Conservation (phyloP, 495 filamentous ascomycete genomes). For the Penicillium macrosclerotiorum region DNA sequence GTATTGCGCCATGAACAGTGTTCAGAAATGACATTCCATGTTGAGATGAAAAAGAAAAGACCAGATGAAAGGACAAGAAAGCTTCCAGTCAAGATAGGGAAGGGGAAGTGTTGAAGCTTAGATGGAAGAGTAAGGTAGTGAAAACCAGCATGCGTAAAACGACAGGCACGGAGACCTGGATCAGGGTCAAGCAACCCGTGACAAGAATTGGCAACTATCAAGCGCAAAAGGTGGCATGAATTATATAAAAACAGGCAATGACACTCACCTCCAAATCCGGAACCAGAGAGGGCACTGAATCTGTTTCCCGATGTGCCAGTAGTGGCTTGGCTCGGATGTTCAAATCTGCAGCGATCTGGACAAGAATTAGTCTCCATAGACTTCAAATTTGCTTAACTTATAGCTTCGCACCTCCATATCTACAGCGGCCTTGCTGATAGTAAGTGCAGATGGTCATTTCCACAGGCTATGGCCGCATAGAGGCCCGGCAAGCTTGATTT, state of each 20-base stretch:
- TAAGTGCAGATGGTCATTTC: slow-evolving; percentile 66
- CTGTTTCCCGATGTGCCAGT: slow-evolving; percentile 36
- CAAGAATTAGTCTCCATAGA: slow-evolving; percentile 9
- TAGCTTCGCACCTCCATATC: slow-evolving; percentile 57
- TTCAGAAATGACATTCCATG: too few relatives aligned
- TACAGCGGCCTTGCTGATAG: slow-evolving; percentile 72
- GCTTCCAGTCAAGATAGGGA: too few relatives aligned
- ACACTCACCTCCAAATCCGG: slow-evolving; percentile 39
- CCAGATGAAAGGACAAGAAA: too few relatives aligned
- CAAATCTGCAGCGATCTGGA: slow-evolving; percentile 52
- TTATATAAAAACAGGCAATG: not conserved
- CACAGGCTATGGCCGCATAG: slow-evolving; percentile 3
- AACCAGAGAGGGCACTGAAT: slow-evolving; percentile 40
- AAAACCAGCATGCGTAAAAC: too few relatives aligned
- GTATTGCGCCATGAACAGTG: too few relatives aligned
- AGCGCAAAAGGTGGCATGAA: too few relatives aligned
- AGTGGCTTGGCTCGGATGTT: slow-evolving; percentile 47
- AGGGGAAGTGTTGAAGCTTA: too few relatives aligned
- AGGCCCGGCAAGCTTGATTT: slow-evolving; percentile 1
- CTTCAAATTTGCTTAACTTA: not conserved
- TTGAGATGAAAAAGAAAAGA: too few relatives aligned
- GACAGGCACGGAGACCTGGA: too few relatives aligned
- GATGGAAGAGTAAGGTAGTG: too few relatives aligned
- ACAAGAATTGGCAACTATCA: too few relatives aligned
- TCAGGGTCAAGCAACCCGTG: too few relatives aligned